phyloP scores from a whole-genome alignment of 306 rosid species.

The Mucuna pruriens region DNA sequence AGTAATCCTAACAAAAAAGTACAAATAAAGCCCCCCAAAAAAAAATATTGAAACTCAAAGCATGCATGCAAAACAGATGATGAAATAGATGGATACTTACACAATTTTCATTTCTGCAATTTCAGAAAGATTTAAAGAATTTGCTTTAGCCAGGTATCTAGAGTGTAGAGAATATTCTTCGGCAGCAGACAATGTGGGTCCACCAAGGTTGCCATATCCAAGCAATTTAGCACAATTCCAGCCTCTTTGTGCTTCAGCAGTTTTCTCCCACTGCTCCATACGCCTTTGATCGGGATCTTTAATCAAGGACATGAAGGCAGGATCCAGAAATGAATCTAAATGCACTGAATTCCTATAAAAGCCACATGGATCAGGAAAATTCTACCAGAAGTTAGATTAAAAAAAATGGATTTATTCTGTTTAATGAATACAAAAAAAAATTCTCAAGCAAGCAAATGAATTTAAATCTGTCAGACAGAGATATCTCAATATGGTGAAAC shows the following conservation, averaged over 20 bases:
- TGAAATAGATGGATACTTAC: constrained; percentile 57
- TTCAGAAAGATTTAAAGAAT: constrained; percentile 88
- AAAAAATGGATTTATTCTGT: neutral
- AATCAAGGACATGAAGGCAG: constrained; percentile 98
- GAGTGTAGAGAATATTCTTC: constrained; percentile 98
- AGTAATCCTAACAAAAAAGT: constrained; percentile 7
- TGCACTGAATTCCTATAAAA: constrained; percentile 69
- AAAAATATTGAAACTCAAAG: neutral
- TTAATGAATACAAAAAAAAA: constrained; percentile 31
- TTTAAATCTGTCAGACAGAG: neutral
- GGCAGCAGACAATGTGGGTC: constrained; percentile 84
- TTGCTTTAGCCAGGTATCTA: constrained; percentile 95
- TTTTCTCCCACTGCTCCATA: constrained; percentile 96
- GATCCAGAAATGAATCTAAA: constrained; percentile 91
- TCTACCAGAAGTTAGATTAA: constrained; percentile 17
- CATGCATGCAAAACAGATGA: constrained; percentile 29
- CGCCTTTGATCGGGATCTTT: constrained; percentile 98
- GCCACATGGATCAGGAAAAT: constrained; percentile 18
- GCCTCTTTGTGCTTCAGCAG: constrained; percentile 89
- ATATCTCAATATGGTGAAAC: constrained; percentile 9
- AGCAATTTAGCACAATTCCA: constrained; percentile 86
- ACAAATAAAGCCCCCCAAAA: neutral
- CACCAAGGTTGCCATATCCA: constrained; percentile 95
- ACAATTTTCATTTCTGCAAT: constrained; percentile 98
- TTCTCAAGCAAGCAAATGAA: constrained; percentile 7